phyloP scores from a whole-genome alignment of 768 basidiomycete species.

The Mycena sanguinolenta region DNA sequence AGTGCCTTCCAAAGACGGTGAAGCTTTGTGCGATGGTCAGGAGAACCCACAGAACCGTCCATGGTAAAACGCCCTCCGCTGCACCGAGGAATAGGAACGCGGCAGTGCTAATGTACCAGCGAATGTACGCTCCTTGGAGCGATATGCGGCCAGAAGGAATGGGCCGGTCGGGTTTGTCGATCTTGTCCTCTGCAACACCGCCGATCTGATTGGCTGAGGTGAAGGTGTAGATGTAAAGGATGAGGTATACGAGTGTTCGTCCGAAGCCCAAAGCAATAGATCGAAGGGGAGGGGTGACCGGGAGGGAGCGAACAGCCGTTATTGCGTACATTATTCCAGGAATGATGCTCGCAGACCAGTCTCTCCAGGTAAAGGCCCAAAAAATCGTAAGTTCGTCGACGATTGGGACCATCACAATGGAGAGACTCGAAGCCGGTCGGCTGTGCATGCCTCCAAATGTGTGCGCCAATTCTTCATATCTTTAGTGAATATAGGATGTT shows the following conservation, averaged over 20 bases:
- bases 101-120: too few relatives aligned
- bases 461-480: background rate
- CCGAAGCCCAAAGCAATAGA: background rate
- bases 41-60: slow-evolving; percentile 22
- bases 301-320: slow-evolving; percentile 15
- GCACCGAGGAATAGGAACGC: slow-evolving; percentile 5
- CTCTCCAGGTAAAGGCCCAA: too few relatives aligned
- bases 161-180: slow-evolving; percentile 31
- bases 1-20: slow-evolving; percentile 29
- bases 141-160: slow-evolving; percentile 23
- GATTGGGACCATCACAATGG: too few relatives aligned
- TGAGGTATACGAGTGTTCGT: slow-evolving; percentile 20
- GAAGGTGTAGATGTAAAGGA: slow-evolving; percentile 30
- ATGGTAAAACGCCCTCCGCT: slow-evolving; percentile 20
- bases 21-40: slow-evolving; percentile 12
- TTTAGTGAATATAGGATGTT: background rate
- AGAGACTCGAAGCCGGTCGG: background rate
- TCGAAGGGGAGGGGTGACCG: background rate
- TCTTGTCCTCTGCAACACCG: slow-evolving; percentile 25
- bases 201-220: slow-evolving; percentile 28
- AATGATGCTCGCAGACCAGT: too few relatives aligned
- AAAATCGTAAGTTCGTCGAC: too few relatives aligned
- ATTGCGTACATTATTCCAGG: too few relatives aligned
- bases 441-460: background rate
- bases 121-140: slow-evolving; percentile 19